Conservation (phyloP, 768 basidiomycete species). For the Russula olivacea region DNA sequence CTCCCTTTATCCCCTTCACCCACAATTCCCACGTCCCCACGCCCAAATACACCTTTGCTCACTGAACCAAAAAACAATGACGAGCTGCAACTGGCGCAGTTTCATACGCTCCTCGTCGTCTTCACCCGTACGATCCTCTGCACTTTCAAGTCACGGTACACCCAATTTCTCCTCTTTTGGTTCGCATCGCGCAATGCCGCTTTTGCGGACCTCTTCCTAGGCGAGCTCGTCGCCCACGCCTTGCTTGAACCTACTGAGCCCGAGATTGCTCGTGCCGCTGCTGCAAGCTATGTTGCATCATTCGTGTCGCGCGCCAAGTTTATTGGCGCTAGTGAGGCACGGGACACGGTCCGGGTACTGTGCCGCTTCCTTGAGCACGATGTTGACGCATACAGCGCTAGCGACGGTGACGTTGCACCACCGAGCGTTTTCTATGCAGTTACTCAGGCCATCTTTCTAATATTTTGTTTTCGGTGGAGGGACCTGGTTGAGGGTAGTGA, state of each 20-base stretch:
- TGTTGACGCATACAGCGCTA: conserved; percentile 55
- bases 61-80: conserved; percentile 30
- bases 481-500: conserved; percentile 65
- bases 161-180: conserved; percentile 96
- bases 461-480: conserved; percentile 97
- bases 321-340: conserved; percentile 67
- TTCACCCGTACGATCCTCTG: conserved; percentile 91
- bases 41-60: conserved; percentile 24
- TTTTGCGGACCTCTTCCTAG: conserved; percentile 90
- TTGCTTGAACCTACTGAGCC: conserved; percentile 54
- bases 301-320: conserved; percentile 88
- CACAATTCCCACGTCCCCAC: not conserved
- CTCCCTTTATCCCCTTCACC: conserved; percentile 23
- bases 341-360: conserved; percentile 73
- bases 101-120: conserved; percentile 83
- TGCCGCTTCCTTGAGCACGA: conserved; percentile 78
- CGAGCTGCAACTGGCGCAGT: conserved; percentile 52
- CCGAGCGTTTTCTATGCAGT: conserved; percentile 88
- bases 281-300: conserved; percentile 88
- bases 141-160: conserved; percentile 96
- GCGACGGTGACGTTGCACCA: conserved; percentile 35
- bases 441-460: conserved; percentile 85
- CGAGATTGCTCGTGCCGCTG: conserved; percentile 80
- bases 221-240: conserved; percentile 88
- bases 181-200: conserved; percentile 84